phyloP scores from a whole-genome alignment of 2,329 filamentous ascomycete genomes.

The Teratosphaeria viscida region DNA sequence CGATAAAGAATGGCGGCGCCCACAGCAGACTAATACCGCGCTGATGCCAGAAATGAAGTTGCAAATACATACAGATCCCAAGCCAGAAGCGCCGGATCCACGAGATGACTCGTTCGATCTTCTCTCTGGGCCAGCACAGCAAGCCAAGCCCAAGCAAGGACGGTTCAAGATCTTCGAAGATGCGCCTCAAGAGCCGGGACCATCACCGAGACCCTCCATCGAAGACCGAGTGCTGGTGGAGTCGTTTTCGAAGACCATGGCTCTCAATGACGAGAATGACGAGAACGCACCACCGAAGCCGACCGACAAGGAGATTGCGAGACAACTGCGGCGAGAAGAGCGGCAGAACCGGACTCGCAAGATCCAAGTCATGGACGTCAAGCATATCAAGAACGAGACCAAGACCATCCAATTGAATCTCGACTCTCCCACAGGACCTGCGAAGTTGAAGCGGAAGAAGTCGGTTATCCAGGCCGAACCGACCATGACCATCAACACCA shows the following conservation, averaged over 20 bases:
- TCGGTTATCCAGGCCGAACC: slow-evolving; percentile 53
- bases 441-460: slow-evolving; percentile 70
- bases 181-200: slow-evolving; percentile 8
- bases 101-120: slow-evolving; percentile 1
- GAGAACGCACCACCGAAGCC: slow-evolving; percentile 33
- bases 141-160: slow-evolving; percentile 15
- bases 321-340: slow-evolving; percentile 38
- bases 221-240: slow-evolving; percentile 16
- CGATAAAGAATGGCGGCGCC: slow-evolving; percentile 40
- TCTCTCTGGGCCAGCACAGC: slow-evolving; percentile 1
- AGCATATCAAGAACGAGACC: slow-evolving; percentile 68
- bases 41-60: neutral
- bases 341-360: slow-evolving; percentile 41
- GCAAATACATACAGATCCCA: neutral
- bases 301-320: slow-evolving; percentile 28
- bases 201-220: slow-evolving; percentile 1
- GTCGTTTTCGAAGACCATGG: slow-evolving; percentile 19
- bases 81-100: slow-evolving; percentile 1
- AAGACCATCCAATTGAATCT: slow-evolving; percentile 93
- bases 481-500: slow-evolving; percentile 97
- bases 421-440: slow-evolving; percentile 70
- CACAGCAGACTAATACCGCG: neutral
- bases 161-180: slow-evolving; percentile 27
- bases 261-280: slow-evolving; percentile 34
- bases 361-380: slow-evolving; percentile 64